A percentile compares a stretch with the other conserved stretches of the same genome.
Conservation (phyloP, 371 early-diverging fungal genomes). For the Actinomortierella ambigua region DNA sequence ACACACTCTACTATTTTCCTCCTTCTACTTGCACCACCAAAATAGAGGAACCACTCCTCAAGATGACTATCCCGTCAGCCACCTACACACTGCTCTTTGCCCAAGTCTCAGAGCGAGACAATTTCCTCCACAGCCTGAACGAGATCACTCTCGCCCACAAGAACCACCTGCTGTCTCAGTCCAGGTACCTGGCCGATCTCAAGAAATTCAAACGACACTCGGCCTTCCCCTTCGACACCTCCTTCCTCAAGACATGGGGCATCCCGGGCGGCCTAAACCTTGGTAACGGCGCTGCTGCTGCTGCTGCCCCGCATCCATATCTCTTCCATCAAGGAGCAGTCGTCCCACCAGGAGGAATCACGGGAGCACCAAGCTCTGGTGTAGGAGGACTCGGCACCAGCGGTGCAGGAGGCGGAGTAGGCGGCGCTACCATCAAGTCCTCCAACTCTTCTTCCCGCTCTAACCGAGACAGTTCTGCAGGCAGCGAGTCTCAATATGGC, state of each 20-base stretch:
- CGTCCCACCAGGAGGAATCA: too few relatives aligned
- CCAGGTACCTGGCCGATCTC: constrained; percentile 42
- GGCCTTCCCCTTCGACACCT: constrained; percentile 42
- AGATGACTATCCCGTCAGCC: constrained; percentile 21
- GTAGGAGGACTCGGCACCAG: too few relatives aligned
- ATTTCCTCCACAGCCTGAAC: constrained; percentile 16
- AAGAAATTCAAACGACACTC: constrained; percentile 47
- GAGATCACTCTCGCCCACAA: constrained; percentile 37
- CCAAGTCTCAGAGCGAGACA: constrained; percentile 16
- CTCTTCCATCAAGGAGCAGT: too few relatives aligned
- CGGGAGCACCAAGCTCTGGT: too few relatives aligned
- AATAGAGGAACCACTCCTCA: constrained; percentile 28
- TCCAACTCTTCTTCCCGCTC: too few relatives aligned
- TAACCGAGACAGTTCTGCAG: too few relatives aligned
- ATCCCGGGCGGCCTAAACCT: constrained; percentile 38
- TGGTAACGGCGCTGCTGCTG: not conserved
- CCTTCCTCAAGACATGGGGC: constrained; percentile 47
- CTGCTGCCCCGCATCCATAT: too few relatives aligned
- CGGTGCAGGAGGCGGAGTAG: too few relatives aligned
- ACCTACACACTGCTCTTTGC: constrained; percentile 21
- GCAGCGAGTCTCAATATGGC: too few relatives aligned
- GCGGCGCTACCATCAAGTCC: too few relatives aligned
- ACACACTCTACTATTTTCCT: not conserved
- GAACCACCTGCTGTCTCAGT: constrained; percentile 41
- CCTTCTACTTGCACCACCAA: not conserved